These are phyloP conservation scores for Podospora conica DNA, from an alignment of 495 filamentous ascomycete genomes.

Conservation along the genomic window DNA sequence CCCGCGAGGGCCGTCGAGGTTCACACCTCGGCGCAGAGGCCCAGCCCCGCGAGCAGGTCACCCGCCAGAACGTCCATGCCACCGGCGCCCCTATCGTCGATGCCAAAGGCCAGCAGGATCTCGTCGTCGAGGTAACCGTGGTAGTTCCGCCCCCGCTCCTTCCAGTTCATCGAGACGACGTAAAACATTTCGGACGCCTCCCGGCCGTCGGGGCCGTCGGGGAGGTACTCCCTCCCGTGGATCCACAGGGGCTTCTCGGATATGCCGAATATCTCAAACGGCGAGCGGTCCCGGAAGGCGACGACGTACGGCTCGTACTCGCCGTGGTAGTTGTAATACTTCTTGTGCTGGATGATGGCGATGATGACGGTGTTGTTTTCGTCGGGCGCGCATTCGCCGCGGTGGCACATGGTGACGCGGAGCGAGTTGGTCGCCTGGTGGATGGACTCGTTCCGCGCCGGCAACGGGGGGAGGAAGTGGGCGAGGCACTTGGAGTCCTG, in stretches of 20 bases:
- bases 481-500: slow-evolving; percentile 37
- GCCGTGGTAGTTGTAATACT: slow-evolving; percentile 36
- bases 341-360: slow-evolving; percentile 49
- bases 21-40: slow-evolving; percentile 23
- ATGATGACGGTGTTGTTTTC: slow-evolving; percentile 45
- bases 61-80: slow-evolving; percentile 43
- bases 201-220: slow-evolving; percentile 7
- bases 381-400: slow-evolving; percentile 31
- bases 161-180: slow-evolving; percentile 49
- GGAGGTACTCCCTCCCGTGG: slow-evolving; percentile 29
- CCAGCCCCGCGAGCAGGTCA: slow-evolving; percentile 40
- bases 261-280: slow-evolving; percentile 45
- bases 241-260: slow-evolving; percentile 49
- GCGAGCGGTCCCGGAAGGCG: slow-evolving; percentile 38
- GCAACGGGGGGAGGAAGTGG: slow-evolving; percentile 33
- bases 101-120: slow-evolving; percentile 44
- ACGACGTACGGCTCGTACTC: slow-evolving; percentile 52
- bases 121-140: slow-evolving; percentile 47
- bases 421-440: slow-evolving; percentile 55
- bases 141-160: slow-evolving; percentile 35
- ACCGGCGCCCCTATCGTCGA: slow-evolving; percentile 39
- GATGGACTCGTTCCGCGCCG: slow-evolving; percentile 34
- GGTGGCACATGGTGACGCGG: slow-evolving; percentile 44
- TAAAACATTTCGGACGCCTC: slow-evolving; percentile 45
- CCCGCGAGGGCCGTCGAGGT: too few species aligned